Conservation (phyloP, 768 basidiomycete species). For the Leccinum truebloodii region DNA sequence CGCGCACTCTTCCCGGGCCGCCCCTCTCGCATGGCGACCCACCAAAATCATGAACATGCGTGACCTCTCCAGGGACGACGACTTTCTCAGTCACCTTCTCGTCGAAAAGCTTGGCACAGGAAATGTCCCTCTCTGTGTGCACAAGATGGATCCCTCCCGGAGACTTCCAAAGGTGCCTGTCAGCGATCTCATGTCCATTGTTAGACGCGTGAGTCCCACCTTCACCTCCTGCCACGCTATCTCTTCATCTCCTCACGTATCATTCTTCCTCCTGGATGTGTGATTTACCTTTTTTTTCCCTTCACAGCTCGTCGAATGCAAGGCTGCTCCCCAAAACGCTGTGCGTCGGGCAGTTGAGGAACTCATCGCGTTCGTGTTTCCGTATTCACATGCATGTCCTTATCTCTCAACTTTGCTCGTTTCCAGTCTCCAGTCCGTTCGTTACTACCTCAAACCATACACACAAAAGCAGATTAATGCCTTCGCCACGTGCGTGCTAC, state of each 20-base stretch:
- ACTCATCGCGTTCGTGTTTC: conserved; percentile 63
- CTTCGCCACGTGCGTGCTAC: conserved; percentile 79
- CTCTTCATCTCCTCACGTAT: conserved; percentile 26
- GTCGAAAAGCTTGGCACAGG: conserved; percentile 89
- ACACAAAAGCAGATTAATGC: conserved; percentile 87
- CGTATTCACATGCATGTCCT: conserved; percentile 13
- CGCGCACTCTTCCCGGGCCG: conserved; percentile 23
- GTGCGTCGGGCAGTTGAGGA: conserved; percentile 77
- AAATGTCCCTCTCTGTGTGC: conserved; percentile 75
- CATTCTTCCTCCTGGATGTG: conserved; percentile 23
- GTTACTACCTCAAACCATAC: conserved; percentile 74
- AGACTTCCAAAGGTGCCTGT: conserved; percentile 76
- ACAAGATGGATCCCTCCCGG: conserved; percentile 85
- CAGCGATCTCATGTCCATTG: conserved; percentile 65
- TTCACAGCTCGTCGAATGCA: conserved; percentile 58
- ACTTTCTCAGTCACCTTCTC: conserved; percentile 86
- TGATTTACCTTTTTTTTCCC: conserved; percentile 13
- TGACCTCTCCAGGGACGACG: conserved; percentile 88
- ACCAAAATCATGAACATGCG: conserved; percentile 91
- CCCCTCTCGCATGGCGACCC: conserved; percentile 63
- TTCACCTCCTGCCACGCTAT: conserved; percentile 28
- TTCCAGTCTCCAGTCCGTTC: conserved; percentile 68
- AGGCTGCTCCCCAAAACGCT: conserved; percentile 53
- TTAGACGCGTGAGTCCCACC: conserved; percentile 67
- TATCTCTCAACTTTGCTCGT: conserved; percentile 16